phyloP scores from a whole-genome alignment of 257 asterid species.

The Solanum etuberosum region DNA sequence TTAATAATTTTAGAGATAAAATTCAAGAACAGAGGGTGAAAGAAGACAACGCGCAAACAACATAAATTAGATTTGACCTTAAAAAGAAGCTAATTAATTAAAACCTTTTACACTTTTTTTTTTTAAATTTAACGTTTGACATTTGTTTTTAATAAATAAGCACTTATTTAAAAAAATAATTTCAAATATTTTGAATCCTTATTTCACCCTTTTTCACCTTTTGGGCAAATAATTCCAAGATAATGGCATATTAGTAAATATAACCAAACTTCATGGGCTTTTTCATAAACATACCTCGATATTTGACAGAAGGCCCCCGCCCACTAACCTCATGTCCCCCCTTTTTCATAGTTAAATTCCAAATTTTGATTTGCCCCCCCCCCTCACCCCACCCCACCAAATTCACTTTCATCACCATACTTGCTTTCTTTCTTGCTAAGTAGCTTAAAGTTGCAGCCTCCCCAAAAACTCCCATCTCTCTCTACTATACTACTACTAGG shows the following conservation, averaged over 20 bases:
- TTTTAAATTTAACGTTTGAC: no score
- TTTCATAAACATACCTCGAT: neutral
- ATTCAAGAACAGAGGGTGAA: no score
- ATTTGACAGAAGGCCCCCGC: neutral
- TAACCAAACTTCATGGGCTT: neutral
- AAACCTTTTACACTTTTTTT: no score
- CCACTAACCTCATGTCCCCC: neutral
- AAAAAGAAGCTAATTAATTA: no score
- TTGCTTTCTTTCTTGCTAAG: constrained; percentile 39
- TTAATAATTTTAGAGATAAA: no score
- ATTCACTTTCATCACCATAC: neutral
- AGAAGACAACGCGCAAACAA: no score
- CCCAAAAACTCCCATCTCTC: neutral
- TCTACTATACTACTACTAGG: neutral
- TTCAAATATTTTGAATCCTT: no score
- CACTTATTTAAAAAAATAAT: no score
- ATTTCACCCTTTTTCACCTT: neutral
- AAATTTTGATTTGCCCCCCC: constrained; percentile 21
- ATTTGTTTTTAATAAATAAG: no score
- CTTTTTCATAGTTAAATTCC: neutral
- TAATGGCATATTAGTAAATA: neutral
- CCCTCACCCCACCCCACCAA: neutral
- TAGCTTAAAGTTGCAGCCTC: constrained; percentile 49
- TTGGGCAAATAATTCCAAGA: neutral
- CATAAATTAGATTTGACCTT: no score